Conservation (phyloP, 352 stramenopile species). For the Phytophthora citricola region DNA sequence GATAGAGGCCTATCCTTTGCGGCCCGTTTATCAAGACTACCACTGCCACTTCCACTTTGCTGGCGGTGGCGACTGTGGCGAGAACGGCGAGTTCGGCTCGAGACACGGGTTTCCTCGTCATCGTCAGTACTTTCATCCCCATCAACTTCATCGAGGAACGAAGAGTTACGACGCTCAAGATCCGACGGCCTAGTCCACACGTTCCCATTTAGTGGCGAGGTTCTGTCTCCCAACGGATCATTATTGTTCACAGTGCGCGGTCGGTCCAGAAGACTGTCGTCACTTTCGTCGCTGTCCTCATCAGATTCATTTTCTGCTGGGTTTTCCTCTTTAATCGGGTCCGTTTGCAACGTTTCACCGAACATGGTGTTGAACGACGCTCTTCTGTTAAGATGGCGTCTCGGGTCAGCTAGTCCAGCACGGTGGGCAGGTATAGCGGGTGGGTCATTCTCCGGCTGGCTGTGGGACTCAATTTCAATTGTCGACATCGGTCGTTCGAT, state of each 20-base stretch:
- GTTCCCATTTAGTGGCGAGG: conserved; percentile 28
- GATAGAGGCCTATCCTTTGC: conserved; percentile 31
- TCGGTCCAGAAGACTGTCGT: conserved; percentile 32
- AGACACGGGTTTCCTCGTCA: conserved; percentile 31
- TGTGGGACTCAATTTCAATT: conserved; percentile 27
- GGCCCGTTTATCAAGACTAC: conserved; percentile 26
- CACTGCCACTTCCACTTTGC: conserved; percentile 36
- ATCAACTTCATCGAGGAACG: conserved; percentile 40
- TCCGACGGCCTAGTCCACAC: conserved; percentile 25
- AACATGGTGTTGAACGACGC: conserved; percentile 69
- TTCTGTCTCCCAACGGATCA: conserved; percentile 21
- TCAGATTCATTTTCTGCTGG: conserved; percentile 60
- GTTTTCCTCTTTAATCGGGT: conserved; percentile 73
- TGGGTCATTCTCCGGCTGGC: conserved; percentile 25
- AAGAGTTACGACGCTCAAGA: conserved; percentile 35
- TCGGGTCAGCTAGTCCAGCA: conserved; percentile 50
- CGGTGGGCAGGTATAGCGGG: conserved; percentile 31
- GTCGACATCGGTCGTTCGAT: conserved; percentile 35
- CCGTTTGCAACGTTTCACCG: conserved; percentile 50
- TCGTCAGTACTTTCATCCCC: conserved; percentile 47
- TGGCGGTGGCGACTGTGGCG: conserved; percentile 31
- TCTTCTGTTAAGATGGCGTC: conserved; percentile 71
- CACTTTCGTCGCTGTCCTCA: conserved; percentile 45
- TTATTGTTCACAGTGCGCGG: conserved; percentile 21
- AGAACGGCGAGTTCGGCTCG: conserved; percentile 13